Evolutionary conservation across 352 stramenopile genomes (phyloP).

Genomic region (Thraustotheca clavata): DNA sequence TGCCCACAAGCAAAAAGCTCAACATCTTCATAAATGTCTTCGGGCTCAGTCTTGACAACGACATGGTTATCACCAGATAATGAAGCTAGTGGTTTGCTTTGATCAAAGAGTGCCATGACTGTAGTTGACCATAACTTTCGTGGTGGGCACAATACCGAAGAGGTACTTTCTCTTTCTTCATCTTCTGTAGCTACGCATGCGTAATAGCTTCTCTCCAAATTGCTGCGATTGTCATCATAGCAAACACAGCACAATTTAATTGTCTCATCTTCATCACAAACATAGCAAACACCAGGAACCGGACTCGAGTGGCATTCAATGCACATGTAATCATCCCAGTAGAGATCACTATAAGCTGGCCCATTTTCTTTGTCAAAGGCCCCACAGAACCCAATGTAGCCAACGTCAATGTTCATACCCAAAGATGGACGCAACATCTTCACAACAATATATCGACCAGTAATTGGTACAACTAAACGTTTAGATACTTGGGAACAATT

Average conservation of each 20-base stretch:
- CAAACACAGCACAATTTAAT: constrained; percentile 59
- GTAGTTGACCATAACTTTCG: constrained; percentile 44
- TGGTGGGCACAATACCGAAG: constrained; percentile 36
- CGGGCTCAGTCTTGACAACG: background rate
- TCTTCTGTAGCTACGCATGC: constrained; percentile 27
- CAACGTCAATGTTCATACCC: constrained; percentile 76
- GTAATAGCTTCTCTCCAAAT: constrained; percentile 40
- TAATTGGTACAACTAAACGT: constrained; percentile 52
- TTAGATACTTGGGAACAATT: constrained; percentile 71
- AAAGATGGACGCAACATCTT: constrained; percentile 60
- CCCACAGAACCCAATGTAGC: constrained; percentile 71
- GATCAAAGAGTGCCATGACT: constrained; percentile 24
- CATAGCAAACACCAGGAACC: constrained; percentile 48
- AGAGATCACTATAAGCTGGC: constrained; percentile 60
- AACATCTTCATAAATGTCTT: constrained; percentile 60
- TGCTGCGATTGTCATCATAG: constrained; percentile 70
- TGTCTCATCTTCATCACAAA: constrained; percentile 37
- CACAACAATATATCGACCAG: constrained; percentile 66
- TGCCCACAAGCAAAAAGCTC: constrained; percentile 83
- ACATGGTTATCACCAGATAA: background rate
- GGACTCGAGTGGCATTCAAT: constrained; percentile 51
- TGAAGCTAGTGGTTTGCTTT: constrained; percentile 25
- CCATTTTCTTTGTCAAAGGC: constrained; percentile 75
- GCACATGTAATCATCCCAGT: constrained; percentile 33
- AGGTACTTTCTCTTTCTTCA: constrained; percentile 32